Base-by-base conservation (phyloP, 2,329 filamentous ascomycete species). In the Colletotrichum echinochloae region DNA sequence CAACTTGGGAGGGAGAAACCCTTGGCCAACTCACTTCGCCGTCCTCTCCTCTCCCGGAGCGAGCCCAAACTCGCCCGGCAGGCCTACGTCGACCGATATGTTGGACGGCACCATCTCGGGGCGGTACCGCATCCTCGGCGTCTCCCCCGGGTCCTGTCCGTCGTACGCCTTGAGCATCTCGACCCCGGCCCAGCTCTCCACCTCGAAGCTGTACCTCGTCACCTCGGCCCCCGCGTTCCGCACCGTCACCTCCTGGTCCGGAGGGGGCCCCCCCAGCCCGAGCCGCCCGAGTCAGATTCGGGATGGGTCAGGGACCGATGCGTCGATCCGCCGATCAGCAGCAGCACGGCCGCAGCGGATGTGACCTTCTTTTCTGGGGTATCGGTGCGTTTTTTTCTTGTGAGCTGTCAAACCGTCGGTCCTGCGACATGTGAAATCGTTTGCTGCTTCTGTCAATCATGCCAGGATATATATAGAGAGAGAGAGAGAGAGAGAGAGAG, bases 281-380 rank as follows among this genome's bases (percentile, higher is more conserved):
- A 84, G 78, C 59, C 78, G 80, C 44, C 6, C 6, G 41, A 46
- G 41, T n/a, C 41, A 26, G 46, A 48, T 28, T n/a, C 49, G 8
- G 28, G 14, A 30, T 54, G 28, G 14, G 51, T 54, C 48, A 60
- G 56, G 64, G 48, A 37, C 56, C 28, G 30, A 9, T 23, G 44
- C 23, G 66, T 62, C 54, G 61, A 66, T 60, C 61, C 46, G 63
- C 52, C 41, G 56, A 70, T 70, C 63, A 39, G 12, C 23, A 39
- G 12, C 23, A 61, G 55, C 66, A 70, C 51, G 56, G 65, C 49
- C 65, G 65, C 65, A 56, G 65, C 41, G 23, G 20, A 70, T 66
- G 56, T 30, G 66, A 66, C 66, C 55, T 66, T 61, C 49, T 61
- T 56, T 56, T 70, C 66, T 61, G 56, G 66, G 63, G 8, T 35